Conservation (phyloP, 2,329 filamentous ascomycete species). For the Curvularia spicifera region DNA sequence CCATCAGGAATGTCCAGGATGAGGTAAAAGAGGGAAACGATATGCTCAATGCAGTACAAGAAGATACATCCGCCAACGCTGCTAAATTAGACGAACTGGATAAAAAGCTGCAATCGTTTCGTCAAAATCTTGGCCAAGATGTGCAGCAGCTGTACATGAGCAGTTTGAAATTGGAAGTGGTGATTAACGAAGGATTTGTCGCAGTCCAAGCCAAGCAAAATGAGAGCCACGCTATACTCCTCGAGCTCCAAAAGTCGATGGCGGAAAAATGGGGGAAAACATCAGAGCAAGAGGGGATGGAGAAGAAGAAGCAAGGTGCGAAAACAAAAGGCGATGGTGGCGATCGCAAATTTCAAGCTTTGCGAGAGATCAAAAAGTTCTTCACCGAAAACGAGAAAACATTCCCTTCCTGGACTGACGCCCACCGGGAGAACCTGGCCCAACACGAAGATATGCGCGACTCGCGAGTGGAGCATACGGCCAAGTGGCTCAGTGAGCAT, state of each 20-base stretch:
- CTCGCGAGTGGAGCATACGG: not conserved
- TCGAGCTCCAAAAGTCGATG: not conserved
- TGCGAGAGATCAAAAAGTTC: conserved; percentile 7
- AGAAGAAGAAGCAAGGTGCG: conserved; percentile 1
- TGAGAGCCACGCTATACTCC: not conserved
- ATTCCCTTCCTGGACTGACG: not conserved
- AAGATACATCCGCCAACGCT: not conserved
- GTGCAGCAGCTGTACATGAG: conserved; percentile 1
- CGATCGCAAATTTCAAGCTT: conserved; percentile 4
- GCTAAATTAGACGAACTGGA: conserved; percentile 2
- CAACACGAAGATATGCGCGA: conserved; percentile 4
- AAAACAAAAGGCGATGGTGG: not conserved
- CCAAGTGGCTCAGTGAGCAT: not conserved
- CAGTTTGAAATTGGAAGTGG: conserved; percentile 2
- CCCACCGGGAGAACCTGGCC: not conserved
- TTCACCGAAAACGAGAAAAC: not conserved
- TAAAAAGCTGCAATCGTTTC: not conserved
- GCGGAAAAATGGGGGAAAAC: not conserved
- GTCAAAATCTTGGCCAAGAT: not conserved
- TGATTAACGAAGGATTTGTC: conserved; percentile 1
- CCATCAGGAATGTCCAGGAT: conserved; percentile 8
- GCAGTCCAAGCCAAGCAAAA: not conserved
- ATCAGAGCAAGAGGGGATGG: conserved; percentile 2
- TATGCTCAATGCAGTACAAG: not conserved
- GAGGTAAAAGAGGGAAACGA: conserved; percentile 8